Evolutionary conservation across 164 flowering plant genomes (phyloP).

Genomic region (Cinnamomum micranthum): DNA sequence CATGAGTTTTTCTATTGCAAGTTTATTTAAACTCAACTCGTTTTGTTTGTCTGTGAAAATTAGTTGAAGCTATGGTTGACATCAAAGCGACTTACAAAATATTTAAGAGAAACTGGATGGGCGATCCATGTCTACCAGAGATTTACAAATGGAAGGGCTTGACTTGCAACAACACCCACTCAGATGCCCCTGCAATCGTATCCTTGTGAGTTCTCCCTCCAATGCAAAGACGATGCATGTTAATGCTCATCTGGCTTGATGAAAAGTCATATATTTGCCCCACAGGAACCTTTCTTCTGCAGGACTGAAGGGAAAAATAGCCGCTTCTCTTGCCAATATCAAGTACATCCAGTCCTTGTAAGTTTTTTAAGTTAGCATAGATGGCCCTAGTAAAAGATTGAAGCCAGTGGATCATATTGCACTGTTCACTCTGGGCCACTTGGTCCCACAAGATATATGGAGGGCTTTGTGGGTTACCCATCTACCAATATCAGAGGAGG

Average conservation of each 20-base stretch:
- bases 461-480: too few species aligned
- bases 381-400: too few species aligned
- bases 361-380: constrained; percentile 10
- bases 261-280: neutral
- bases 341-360: constrained; percentile 28
- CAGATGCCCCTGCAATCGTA: constrained; percentile 22
- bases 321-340: constrained; percentile 24
- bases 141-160: constrained; percentile 39
- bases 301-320: constrained; percentile 36
- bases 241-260: too few species aligned
- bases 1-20: too few species aligned
- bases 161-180: constrained; percentile 25
- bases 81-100: constrained; percentile 28
- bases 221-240: neutral
- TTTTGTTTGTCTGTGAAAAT: neutral
- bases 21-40: too few species aligned
- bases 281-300: constrained; percentile 33
- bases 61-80: constrained; percentile 35
- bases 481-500: too few species aligned
- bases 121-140: constrained; percentile 51
- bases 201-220: constrained; percentile 31
- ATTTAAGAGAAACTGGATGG: constrained; percentile 36
- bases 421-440: too few species aligned
- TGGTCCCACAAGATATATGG: too few species aligned
- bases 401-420: too few species aligned